phyloP scores from a whole-genome alignment of 768 basidiomycete genomes.

The Lentinula boryana region DNA sequence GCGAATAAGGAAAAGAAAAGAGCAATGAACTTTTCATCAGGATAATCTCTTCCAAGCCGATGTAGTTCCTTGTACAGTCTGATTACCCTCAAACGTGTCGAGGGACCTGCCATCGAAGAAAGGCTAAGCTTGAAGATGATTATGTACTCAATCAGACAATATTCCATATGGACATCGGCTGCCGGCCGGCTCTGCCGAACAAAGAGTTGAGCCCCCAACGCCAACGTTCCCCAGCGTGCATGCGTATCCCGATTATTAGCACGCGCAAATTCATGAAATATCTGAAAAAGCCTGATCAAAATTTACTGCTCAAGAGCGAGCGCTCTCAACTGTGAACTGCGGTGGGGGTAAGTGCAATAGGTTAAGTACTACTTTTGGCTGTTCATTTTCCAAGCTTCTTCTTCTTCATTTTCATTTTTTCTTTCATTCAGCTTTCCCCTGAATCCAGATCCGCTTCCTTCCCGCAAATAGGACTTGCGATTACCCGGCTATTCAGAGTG shows the following conservation, averaged over 20 bases:
- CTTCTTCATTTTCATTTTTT: background rate
- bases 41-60: constrained; percentile 75
- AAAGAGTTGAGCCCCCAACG: too few relatives aligned
- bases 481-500: background rate
- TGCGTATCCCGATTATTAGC: too few relatives aligned
- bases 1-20: constrained; percentile 9
- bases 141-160: too few relatives aligned
- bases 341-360: background rate
- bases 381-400: background rate
- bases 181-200: too few relatives aligned
- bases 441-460: background rate
- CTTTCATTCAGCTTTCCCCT: background rate
- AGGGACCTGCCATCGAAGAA: constrained; percentile 38
- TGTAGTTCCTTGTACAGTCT: constrained; percentile 80
- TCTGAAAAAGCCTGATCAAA: too few relatives aligned
- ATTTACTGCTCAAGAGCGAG: background rate
- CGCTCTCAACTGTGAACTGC: background rate
- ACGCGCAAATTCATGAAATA: too few relatives aligned
- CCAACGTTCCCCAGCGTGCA: too few relatives aligned
- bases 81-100: constrained; percentile 57
- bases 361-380: background rate
- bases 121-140: background rate
- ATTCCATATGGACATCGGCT: too few relatives aligned
- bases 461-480: background rate
- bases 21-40: constrained; percentile 65